phyloP scores from a whole-genome alignment of 805 yeast species.

The Candida insectalens region DNA sequence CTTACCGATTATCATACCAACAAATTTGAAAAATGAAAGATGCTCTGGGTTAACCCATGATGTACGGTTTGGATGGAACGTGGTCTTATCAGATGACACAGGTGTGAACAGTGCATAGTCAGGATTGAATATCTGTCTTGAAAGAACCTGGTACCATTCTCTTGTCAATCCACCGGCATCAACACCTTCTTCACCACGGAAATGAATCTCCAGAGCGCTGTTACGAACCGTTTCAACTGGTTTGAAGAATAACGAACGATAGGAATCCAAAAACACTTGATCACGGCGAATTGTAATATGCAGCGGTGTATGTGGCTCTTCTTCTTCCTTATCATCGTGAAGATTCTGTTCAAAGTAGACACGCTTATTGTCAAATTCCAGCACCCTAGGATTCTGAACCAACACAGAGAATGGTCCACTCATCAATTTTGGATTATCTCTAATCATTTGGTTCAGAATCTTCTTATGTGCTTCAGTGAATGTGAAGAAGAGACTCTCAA shows the following conservation, averaged over 20 bases:
- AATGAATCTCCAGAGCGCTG: slow-evolving; percentile 68
- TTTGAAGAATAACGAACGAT: slow-evolving; percentile 72
- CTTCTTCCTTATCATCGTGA: slow-evolving; percentile 36
- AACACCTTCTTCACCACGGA: slow-evolving; percentile 90
- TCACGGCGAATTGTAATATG: slow-evolving; percentile 71
- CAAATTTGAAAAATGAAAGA: slow-evolving; percentile 83
- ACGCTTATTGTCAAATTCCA: slow-evolving; percentile 92
- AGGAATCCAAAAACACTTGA: slow-evolving; percentile 87
- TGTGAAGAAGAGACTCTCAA: slow-evolving; percentile 69
- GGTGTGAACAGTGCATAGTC: slow-evolving; percentile 89
- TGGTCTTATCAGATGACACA: slow-evolving; percentile 83
- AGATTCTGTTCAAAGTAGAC: slow-evolving; percentile 72
- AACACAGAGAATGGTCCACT: slow-evolving; percentile 91
- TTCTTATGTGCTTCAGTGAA: slow-evolving; percentile 86
- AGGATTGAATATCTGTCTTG: slow-evolving; percentile 93
- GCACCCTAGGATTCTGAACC: slow-evolving; percentile 76
- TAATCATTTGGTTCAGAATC: slow-evolving; percentile 82
- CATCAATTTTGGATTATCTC: slow-evolving; percentile 86
- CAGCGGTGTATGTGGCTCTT: slow-evolving; percentile 39
- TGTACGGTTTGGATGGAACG: slow-evolving; percentile 91
- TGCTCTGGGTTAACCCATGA: slow-evolving; percentile 93
- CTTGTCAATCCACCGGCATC: slow-evolving; percentile 98
- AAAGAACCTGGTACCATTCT: slow-evolving; percentile 93
- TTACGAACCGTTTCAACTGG: slow-evolving; percentile 62
- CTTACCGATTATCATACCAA: slow-evolving; percentile 90